Conservation (phyloP, 2,329 filamentous ascomycete species). For the Aspergillus sp. region DNA sequence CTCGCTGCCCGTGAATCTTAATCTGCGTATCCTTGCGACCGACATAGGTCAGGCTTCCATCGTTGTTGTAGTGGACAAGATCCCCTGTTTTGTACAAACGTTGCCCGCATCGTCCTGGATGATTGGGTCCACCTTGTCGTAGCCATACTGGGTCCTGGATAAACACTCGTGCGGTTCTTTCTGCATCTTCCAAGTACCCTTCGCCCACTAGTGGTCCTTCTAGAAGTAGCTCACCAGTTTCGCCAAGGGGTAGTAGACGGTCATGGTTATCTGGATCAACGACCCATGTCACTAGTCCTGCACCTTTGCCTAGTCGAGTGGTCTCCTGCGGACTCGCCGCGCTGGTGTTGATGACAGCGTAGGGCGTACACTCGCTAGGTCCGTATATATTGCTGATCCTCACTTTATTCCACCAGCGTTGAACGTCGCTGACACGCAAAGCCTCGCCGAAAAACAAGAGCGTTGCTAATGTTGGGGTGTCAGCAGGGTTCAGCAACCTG, state of each 20-base stretch:
- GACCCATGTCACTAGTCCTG: neutral
- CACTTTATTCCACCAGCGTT: neutral
- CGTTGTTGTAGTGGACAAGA: neutral
- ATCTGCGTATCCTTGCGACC: neutral
- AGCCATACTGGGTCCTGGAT: neutral
- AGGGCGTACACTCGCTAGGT: neutral
- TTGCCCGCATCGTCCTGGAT: neutral
- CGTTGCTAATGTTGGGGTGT: neutral
- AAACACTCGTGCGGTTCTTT: neutral
- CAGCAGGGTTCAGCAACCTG: neutral
- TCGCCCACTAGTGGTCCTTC: conserved; percentile 2
- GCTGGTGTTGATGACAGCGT: neutral
- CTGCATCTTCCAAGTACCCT: neutral
- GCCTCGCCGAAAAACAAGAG: neutral
- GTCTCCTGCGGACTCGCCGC: neutral
- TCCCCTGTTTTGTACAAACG: neutral
- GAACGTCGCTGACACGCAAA: neutral
- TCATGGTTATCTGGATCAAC: neutral
- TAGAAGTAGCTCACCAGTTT: conserved; percentile 3
- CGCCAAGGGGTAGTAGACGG: neutral
- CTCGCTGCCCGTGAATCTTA: neutral
- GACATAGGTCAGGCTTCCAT: neutral
- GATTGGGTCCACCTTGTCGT: neutral
- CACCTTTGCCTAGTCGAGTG: neutral
- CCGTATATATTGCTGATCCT: neutral